These are phyloP conservation scores for Escovopsis sp. DNA, from an alignment of 2,329 filamentous ascomycete genomes.

Conservation along the genomic window DNA sequence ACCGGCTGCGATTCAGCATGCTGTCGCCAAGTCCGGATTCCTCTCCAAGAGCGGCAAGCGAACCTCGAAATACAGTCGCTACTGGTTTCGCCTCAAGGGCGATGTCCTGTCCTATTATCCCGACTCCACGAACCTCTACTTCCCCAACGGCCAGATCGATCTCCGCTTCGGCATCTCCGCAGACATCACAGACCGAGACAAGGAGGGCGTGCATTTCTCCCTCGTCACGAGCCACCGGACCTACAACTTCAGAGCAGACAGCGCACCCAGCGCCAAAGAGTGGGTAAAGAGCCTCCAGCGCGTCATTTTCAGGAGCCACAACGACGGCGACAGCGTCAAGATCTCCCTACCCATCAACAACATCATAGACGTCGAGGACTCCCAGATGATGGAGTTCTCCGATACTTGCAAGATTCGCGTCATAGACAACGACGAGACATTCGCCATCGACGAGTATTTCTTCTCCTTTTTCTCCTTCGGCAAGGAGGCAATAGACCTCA, in stretches of 20 bases:
- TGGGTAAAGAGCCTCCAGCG: constrained; percentile 92
- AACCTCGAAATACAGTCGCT: constrained; percentile 75
- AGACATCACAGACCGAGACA: constrained; percentile 60
- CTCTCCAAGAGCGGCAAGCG: constrained; percentile 77
- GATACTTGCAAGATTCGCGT: constrained; percentile 90
- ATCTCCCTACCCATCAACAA: constrained; percentile 82
- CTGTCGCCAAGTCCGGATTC: constrained; percentile 73
- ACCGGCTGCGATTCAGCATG: constrained; percentile 32
- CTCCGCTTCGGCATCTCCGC: constrained; percentile 83
- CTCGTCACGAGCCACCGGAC: constrained; percentile 71
- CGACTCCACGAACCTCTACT: constrained; percentile 75
- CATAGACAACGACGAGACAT: constrained; percentile 86
- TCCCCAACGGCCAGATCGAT: constrained; percentile 83
- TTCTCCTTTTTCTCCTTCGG: constrained; percentile 90
- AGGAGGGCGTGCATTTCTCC: constrained; percentile 62
- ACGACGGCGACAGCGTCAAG: constrained; percentile 94
- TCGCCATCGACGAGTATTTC: constrained; percentile 94
- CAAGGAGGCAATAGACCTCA: constrained; percentile 64
- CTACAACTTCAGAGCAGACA: constrained; percentile 84
- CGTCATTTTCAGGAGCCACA: constrained; percentile 89
- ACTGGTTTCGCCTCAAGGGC: constrained; percentile 87
- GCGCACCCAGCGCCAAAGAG: constrained; percentile 73
- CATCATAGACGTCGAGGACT: constrained; percentile 84
- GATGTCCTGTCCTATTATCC: constrained; percentile 85
- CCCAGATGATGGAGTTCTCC: constrained; percentile 76